These are phyloP conservation scores for Penicillium alfredii DNA, from an alignment of 495 filamentous ascomycete genomes.

Conservation along the genomic window DNA sequence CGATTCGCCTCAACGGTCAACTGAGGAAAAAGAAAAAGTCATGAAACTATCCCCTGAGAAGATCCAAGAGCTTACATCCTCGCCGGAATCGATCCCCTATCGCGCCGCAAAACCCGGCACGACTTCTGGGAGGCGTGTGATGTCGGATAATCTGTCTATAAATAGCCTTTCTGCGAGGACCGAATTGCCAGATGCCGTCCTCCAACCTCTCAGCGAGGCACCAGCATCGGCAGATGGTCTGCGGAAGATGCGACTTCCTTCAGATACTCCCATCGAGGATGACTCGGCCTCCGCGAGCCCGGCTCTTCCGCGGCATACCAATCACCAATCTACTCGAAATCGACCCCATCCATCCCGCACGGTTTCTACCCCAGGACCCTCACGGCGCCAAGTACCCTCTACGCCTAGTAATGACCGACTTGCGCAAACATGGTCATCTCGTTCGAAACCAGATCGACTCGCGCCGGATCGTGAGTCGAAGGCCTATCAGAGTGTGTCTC, in stretches of 20 bases:
- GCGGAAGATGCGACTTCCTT: slow-evolving; percentile 19
- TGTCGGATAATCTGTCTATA: slow-evolving; percentile 19
- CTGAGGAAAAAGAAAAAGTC: slow-evolving; percentile 36
- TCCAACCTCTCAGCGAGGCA: slow-evolving; percentile 15
- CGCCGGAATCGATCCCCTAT: slow-evolving; percentile 47
- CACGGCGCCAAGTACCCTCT: slow-evolving; percentile 17
- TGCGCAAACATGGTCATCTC: slow-evolving; percentile 35
- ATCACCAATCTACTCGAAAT: slow-evolving; percentile 16
- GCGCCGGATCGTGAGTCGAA: slow-evolving; percentile 39
- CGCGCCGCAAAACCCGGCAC: slow-evolving; percentile 22
- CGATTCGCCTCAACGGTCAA: slow-evolving; percentile 7
- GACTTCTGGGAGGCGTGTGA: slow-evolving; percentile 18
- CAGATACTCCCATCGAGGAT: slow-evolving; percentile 24
- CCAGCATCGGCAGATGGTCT: slow-evolving; percentile 10
- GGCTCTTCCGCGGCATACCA: slow-evolving; percentile 4
- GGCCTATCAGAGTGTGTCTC: slow-evolving; percentile 24
- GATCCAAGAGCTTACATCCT: slow-evolving; percentile 51
- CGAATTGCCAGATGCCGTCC: slow-evolving; percentile 10
- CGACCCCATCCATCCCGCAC: slow-evolving; percentile 32
- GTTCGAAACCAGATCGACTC: slow-evolving; percentile 30
- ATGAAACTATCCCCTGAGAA: slow-evolving; percentile 48
- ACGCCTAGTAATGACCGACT: slow-evolving; percentile 29
- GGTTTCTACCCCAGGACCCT: slow-evolving; percentile 32
- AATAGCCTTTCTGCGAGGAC: slow-evolving; percentile 5
- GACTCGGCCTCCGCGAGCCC: slow-evolving; percentile 18